Base-by-base conservation (phyloP, 169 alveolate species). In the Plasmodium blacklocki region DNA sequence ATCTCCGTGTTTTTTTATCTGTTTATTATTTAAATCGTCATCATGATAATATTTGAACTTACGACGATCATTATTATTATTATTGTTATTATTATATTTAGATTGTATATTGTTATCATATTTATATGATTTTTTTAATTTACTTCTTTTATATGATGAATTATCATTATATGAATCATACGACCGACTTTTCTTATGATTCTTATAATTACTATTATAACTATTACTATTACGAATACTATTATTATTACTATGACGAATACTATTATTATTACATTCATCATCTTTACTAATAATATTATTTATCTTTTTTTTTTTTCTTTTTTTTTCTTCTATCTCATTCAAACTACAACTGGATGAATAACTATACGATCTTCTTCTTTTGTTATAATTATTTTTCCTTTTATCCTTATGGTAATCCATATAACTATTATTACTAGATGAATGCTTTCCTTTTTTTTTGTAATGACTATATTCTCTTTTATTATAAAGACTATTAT, bases 21-120 rank as follows among this genome's bases (percentile, higher is more conserved):
- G 47, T 39, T 39, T 39, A 39, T 39, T 39, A 39, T 52, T 54
- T 23, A 29, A 14, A 12, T 32, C 6, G 8, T 66, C 14, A n/a
- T 52, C 74, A 45, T 67, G 67, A 54, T 50, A 29, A 45, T 73
- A 64, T 68, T n/a, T 14, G 1, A 39, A 39, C 9, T 5, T 39
- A 39, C 9, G 47, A 39, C 9, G 47, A 39, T 39, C 73, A 63
- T 21, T 5, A 18, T 63, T 14, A n/a, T 14, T 12, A 62, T 62
- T 12, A 62, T 62, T 63, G 14, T 63, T 63, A 14, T 21, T 26
- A 23, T 39, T 39, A 39, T 5, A 39, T 39, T 39, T 39, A 14
- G 47, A 39, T 39, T 39, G 47, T 39, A 2, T 39, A 39, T 39
- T 9, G 2, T 39, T 39, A 39, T 39, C 47, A 39, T 39, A 39